Evolutionary conservation across 768 basidiomycete species (phyloP).

Genomic region (Rhodotorula taiwanensis): DNA sequence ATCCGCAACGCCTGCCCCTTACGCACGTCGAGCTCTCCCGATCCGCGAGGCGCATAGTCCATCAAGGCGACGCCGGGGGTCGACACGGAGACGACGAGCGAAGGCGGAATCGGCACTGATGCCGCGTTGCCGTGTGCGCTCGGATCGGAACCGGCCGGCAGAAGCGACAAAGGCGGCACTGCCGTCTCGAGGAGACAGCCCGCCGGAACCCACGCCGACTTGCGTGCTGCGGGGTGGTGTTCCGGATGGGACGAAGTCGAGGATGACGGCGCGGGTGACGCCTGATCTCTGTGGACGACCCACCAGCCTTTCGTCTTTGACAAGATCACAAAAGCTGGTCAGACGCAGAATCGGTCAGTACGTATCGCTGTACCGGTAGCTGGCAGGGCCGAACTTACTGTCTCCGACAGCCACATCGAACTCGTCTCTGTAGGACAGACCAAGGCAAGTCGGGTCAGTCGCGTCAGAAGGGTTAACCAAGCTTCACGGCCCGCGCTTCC

Average conservation of each 20-base stretch:
- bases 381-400: slow-evolving; percentile 44
- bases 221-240: slow-evolving; percentile 54
- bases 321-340: slow-evolving; percentile 40
- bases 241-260: slow-evolving; percentile 71
- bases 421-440: slow-evolving; percentile 56
- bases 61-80: slow-evolving; percentile 93
- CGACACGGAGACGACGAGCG: slow-evolving; percentile 91
- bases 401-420: slow-evolving; percentile 89
- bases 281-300: slow-evolving; percentile 91
- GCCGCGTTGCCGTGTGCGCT: slow-evolving; percentile 32
- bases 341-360: not conserved
- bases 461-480: not conserved
- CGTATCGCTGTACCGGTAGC: slow-evolving; percentile 1
- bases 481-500: not conserved
- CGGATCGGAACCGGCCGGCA: slow-evolving; percentile 47
- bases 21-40: slow-evolving; percentile 78
- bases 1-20: slow-evolving; percentile 86
- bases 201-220: slow-evolving; percentile 96
- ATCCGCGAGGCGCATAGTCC: slow-evolving; percentile 91
- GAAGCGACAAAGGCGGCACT: slow-evolving; percentile 79
- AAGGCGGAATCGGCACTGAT: slow-evolving; percentile 75
- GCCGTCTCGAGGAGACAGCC: slow-evolving; percentile 91
- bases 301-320: slow-evolving; percentile 86
- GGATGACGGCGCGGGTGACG: slow-evolving; percentile 50
- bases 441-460: not conserved